Evolutionary conservation across 2,329 filamentous ascomycete genomes (phyloP), one percentile per base, ranked within the genome.

Genomic region (Helotiales sp.): DNA sequence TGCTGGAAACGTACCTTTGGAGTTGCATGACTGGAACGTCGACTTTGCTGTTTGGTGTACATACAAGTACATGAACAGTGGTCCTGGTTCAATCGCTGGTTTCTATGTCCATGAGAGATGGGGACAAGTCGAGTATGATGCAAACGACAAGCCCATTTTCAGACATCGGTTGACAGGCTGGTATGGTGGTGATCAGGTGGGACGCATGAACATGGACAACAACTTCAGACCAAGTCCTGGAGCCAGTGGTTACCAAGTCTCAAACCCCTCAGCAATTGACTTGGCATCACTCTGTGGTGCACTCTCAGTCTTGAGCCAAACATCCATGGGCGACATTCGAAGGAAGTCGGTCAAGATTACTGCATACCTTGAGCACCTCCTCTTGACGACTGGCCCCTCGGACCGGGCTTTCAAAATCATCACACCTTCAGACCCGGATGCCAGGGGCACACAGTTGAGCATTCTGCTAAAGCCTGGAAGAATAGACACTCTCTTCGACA

Each of bases 31-130:
- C 66, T 96, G 92, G 92, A 82, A 89, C 64, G 91, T 96, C 31
- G 92, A 96, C 72, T 96, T 96, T 68, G 92, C 93, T 15, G 90
- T 84, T 54, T 96, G 92, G 92, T 96, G 92, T 74, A 93, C 88
- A 17, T 96, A 96, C 80, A 96, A 96, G 76, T 96, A 96, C 76
- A 82, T 96, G 71, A 96, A 96, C 70, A 86, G 87, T 25, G 92
- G 92, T 0, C 91, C 92, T 0, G 92, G 92, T 3, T 81, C 86
- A 15, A 96, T 96, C 62, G 91, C 84, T 1, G 91, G 88, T 0
- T 77, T 88, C 0, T 96, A 92, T 64, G 88, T 96, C 8, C 91
- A 96, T 72, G 84, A 90, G 69, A 79, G 77, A 36, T 88, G 96
- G 70, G 85, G 88, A 38, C 72, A 72, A 24, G 85, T 90, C 10